phyloP scores from a whole-genome alignment of 2,329 filamentous ascomycete genomes.

The Epichloe sp. region DNA sequence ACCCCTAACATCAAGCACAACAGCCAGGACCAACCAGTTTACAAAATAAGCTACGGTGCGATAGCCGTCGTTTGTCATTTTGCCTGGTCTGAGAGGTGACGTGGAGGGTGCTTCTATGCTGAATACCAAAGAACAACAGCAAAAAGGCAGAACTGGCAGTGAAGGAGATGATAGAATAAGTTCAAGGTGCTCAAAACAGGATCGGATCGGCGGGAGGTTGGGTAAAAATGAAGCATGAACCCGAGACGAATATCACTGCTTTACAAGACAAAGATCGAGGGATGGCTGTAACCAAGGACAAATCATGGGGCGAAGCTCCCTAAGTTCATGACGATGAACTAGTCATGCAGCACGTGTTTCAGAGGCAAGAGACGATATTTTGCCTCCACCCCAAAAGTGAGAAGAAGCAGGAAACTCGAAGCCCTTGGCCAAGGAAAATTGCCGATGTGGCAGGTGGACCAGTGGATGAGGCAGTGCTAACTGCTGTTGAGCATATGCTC shows the following conservation, averaged over 20 bases:
- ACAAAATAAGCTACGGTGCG: slow-evolving; percentile 61
- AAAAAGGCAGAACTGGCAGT: background rate
- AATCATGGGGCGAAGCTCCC: background rate
- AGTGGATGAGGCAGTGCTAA: background rate
- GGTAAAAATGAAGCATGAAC: background rate
- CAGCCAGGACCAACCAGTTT: slow-evolving; percentile 39
- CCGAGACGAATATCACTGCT: background rate
- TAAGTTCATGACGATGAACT: background rate
- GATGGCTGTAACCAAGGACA: background rate
- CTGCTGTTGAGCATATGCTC: too few species aligned
- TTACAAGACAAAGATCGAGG: background rate
- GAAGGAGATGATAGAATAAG: background rate
- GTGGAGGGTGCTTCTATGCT: background rate
- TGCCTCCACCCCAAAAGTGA: too few species aligned
- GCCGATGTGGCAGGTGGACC: background rate
- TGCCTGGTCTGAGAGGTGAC: background rate
- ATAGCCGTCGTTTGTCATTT: slow-evolving; percentile 30
- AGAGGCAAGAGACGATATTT: background rate
- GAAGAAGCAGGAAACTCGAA: too few species aligned
- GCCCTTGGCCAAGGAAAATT: background rate
- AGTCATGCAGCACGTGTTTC: background rate
- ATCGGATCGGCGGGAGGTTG: background rate
- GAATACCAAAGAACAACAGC: background rate
- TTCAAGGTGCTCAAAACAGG: background rate
- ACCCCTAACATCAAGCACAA: background rate